Evolutionary conservation across 805 yeast genomes (phyloP), one percentile per base, ranked within the genome.

Genomic region (Zygosaccharomyces bailii): DNA sequence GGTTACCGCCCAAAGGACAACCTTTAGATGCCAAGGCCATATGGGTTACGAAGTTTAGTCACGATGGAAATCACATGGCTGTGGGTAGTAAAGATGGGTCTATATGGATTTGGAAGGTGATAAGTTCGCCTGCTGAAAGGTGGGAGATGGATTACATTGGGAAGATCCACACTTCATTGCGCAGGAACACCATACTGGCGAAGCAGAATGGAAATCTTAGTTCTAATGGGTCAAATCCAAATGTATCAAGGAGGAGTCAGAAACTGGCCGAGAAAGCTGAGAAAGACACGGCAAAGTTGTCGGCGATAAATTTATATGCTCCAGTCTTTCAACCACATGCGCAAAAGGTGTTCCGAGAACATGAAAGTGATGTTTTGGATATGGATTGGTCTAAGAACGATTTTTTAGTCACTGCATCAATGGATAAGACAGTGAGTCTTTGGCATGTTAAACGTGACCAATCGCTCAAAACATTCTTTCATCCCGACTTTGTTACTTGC

Each of bases 311-410:
- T 36, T 35, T 69, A 5, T 76, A 74, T 54, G 95, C 95, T 0
- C 91, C 96, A 0, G 86, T 90, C 1, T 89, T 90, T 61, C 83
- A 81, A 51, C 76, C 80, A 3, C 60, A 59, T 8, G 96, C 97
- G 0, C 60, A 72, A 11, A 71, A 77, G 23, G 73, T 73, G 10
- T 84, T 79, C 49, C 64, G 61, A 33, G 93, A 86, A 13, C 97
- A 91, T 63, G 63, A 75, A 0, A 76, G 76, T 36, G 84, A 87
- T 46, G 73, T 91, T 11, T 62, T 87, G n/a, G 78, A 85, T 8
- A 58, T 90, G 25, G 86, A 86, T 55, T 90, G 97, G 97, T 84
- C 95, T 41, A 83, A 82, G 54, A 89, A 88, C 65, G 83, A 83
- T 59, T 90, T 90, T 54, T 60, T 91, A 23, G 60, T 88, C 1